Conservation (phyloP, 306 rosid species). For the Cyclanthera cordifolia region DNA sequence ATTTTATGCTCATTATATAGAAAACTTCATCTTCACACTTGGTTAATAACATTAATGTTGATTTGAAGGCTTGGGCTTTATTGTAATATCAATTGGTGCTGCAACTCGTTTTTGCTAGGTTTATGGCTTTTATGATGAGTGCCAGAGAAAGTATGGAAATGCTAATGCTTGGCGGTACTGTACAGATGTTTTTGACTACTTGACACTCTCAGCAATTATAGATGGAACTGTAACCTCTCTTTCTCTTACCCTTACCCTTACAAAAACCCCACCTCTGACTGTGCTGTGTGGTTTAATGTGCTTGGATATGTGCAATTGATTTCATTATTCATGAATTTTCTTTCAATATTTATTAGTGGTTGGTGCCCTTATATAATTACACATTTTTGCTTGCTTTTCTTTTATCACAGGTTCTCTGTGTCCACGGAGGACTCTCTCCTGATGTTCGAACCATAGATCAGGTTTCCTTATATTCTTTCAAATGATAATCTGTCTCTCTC, state of each 20-base stretch:
- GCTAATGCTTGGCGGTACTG: constrained; percentile 99
- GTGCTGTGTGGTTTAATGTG: constrained; percentile 9
- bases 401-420: constrained; percentile 65
- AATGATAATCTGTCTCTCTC: not conserved
- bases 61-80: not conserved
- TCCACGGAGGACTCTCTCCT: constrained; percentile 82
- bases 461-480: constrained; percentile 39
- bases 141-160: constrained; percentile 97
- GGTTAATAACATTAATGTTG: not conserved
- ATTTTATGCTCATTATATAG: not conserved
- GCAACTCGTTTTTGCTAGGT: constrained; percentile 38
- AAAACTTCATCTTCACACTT: not conserved
- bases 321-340: too few species aligned
- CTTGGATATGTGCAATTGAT: not conserved
- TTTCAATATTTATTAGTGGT: too few species aligned
- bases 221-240: constrained; percentile 73
- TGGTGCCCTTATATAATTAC: not conserved
- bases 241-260: constrained; percentile 12
- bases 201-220: constrained; percentile 88
- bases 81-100: not conserved
- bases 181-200: constrained; percentile 94
- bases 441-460: constrained; percentile 92
- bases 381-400: constrained; percentile 15
- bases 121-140: constrained; percentile 92
- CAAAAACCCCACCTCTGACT: not conserved